A percentile compares a stretch with the other conserved stretches of the same genome.
Conservation (phyloP, 805 yeast species). For the Lipomyces oligophaga region DNA sequence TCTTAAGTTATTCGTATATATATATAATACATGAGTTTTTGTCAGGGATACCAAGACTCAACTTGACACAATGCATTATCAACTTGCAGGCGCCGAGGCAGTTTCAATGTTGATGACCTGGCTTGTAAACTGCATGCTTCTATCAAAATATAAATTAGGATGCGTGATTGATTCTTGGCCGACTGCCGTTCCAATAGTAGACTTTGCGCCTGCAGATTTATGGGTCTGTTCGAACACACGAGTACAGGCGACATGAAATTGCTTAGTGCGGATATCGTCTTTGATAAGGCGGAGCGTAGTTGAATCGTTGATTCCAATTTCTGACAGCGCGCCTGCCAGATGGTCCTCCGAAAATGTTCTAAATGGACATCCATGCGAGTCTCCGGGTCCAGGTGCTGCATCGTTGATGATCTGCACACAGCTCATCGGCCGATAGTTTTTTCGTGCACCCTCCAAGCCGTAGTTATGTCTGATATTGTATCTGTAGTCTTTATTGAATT, state of each 20-base stretch:
- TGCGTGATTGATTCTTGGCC: slow-evolving; percentile 60
- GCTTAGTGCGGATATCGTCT: slow-evolving; percentile 63
- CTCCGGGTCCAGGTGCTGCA: slow-evolving; percentile 55
- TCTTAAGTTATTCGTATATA: no score
- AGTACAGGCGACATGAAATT: slow-evolving; percentile 84
- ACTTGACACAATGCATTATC: no score
- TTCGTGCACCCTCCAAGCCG: slow-evolving; percentile 87
- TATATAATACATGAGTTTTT: no score
- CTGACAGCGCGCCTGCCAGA: slow-evolving; percentile 52
- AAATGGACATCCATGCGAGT: slow-evolving; percentile 92
- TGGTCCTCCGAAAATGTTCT: slow-evolving; percentile 67
- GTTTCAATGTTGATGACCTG: slow-evolving; percentile 6
- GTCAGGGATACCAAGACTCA: no score
- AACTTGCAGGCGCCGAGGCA: no score
- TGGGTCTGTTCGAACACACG: slow-evolving; percentile 77
- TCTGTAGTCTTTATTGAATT: slow-evolving; percentile 80
- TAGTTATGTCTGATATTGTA: slow-evolving; percentile 86
- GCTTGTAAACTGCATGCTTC: slow-evolving; percentile 35
- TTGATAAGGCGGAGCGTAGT: slow-evolving; percentile 55
- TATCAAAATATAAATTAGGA: slow-evolving; percentile 84
- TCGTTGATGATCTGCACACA: slow-evolving; percentile 72
- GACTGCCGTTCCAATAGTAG: slow-evolving; percentile 37
- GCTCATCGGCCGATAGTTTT: slow-evolving; percentile 79
- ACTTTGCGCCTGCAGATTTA: slow-evolving; percentile 33
- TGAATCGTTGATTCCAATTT: slow-evolving; percentile 62